Percentiles rank a stretch among this genome's conserved stretches.
These are phyloP conservation scores for Xylariomycetidae sp. DNA, from an alignment of 2,329 filamentous ascomycete species.

Conservation along the genomic window DNA sequence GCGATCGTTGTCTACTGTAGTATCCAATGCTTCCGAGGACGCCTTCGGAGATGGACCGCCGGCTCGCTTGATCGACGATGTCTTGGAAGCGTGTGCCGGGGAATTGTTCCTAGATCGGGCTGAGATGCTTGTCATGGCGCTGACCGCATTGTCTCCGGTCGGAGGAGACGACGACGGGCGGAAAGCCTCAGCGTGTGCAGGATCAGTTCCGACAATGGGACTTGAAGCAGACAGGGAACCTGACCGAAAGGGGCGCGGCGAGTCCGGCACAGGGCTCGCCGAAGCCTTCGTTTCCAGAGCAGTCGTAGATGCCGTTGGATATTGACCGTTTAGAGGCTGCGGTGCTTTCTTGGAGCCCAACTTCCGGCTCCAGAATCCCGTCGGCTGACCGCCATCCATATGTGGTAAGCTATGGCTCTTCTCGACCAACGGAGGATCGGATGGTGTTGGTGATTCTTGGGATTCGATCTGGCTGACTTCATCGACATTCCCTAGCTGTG, in stretches of 20 bases:
- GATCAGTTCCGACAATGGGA: constrained; percentile 62
- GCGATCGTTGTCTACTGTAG: constrained; percentile 10
- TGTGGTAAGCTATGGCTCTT: constrained; percentile 49
- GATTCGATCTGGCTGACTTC: constrained; percentile 39
- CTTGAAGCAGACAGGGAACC: constrained; percentile 58
- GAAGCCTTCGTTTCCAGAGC: constrained; percentile 41
- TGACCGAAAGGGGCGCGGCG: constrained; percentile 52
- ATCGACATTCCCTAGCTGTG: constrained; percentile 41
- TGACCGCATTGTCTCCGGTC: constrained; percentile 53
- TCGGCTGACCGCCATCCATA: constrained; percentile 32
- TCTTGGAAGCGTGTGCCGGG: constrained; percentile 17
- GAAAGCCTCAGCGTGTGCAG: constrained; percentile 59
- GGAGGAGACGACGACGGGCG: constrained; percentile 50
- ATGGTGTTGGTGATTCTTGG: constrained; percentile 23
- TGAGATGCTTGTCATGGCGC: constrained; percentile 49
- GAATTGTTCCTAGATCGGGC: constrained; percentile 40
- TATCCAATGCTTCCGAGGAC: constrained; percentile 18
- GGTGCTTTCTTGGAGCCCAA: constrained; percentile 30
- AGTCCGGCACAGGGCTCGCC: constrained; percentile 31
- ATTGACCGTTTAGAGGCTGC: constrained; percentile 22
- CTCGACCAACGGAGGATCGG: constrained; percentile 42
- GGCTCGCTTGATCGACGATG: constrained; percentile 10
- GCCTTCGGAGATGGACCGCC: constrained; percentile 14
- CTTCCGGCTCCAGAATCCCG: constrained; percentile 47
- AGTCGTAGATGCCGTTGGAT: constrained; percentile 38